Evolutionary conservation across 306 rosid species (phyloP), one percentile per base, ranked within the genome.

Genomic region (Nissolia schottii): DNA sequence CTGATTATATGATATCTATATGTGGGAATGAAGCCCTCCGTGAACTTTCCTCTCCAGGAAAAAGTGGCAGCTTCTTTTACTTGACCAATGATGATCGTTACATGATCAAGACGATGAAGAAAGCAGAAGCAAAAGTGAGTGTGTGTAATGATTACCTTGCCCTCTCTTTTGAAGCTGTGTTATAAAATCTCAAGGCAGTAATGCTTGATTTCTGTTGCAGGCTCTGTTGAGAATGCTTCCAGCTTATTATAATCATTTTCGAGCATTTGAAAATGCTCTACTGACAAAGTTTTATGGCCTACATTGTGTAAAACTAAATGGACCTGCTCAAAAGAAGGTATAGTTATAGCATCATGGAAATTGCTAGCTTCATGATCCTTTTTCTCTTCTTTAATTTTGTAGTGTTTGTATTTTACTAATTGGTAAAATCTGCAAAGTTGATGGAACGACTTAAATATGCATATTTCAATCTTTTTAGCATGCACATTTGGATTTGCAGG

Each of bases 21-120:
- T 91, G 97, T 43, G 96, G 97, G 57, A 85, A 91, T 34, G 97
- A 91, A 1, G 97, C 97, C 1, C 91, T 91, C 34, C 80, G 97
- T 0, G 96, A 89, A 67, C 91, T 89, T 15, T 91, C 92, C 1
- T 91, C 96, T 70, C 96, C 96, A 4, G 91, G 97, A 7, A 91
- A 88, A 84, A 91, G 97, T 80, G 92, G 97, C 18, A 90, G 97
- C 79, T 88, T 86, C 81, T 90, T 91, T 82, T 93, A 90, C 89
- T 83, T 93, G 67, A 93, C 98, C 78, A 88, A 90, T 59, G 98
- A 93, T 40, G 98, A 93, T 12, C 96, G 93, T 65, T 93, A 93
- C 81, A 93, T 90, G 98, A 93, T 93, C 41, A 93, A 90, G 84
- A 93, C 98, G 2, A 87, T 90, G 86, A 93, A 85, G 74, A 93